A percentile compares a stretch with the other conserved stretches of the same genome.
These are phyloP conservation scores for Saccharomycopsis fermentans DNA, from an alignment of 805 yeast genomes.

Conservation along the genomic window DNA sequence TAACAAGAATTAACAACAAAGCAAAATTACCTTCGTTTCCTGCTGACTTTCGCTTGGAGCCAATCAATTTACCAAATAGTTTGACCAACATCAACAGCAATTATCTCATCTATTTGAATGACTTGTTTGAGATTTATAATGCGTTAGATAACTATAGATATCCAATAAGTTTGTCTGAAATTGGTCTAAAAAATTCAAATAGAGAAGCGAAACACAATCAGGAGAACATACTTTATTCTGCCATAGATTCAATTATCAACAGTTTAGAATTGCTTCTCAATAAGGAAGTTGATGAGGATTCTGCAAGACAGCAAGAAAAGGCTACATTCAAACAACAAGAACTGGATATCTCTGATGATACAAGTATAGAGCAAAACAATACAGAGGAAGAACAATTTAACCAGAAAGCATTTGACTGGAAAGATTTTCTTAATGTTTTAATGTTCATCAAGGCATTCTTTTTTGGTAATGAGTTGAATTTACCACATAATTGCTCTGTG, in stretches of 20 bases:
- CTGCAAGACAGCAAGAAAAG: not conserved
- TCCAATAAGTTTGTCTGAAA: slow-evolving; percentile 14
- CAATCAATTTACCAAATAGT: slow-evolving; percentile 13
- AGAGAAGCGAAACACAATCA: slow-evolving; percentile 11
- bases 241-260: slow-evolving; percentile 14
- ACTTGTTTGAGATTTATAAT: slow-evolving; percentile 13
- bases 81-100: slow-evolving; percentile 4
- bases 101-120: slow-evolving; percentile 10
- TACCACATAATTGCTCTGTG: slow-evolving; percentile 36
- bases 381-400: not conserved
- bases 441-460: slow-evolving; percentile 48
- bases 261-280: slow-evolving; percentile 18
- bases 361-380: not conserved
- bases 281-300: slow-evolving; percentile 11
- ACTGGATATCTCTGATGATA: not conserved
- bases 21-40: slow-evolving; percentile 1
- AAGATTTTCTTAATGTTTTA: slow-evolving; percentile 41
- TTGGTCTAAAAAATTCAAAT: slow-evolving; percentile 14
- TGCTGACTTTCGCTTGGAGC: not conserved
- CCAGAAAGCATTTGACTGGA: slow-evolving; percentile 28
- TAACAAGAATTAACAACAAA: not conserved
- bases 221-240: slow-evolving; percentile 7
- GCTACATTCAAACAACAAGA: not conserved
- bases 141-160: slow-evolving; percentile 15
- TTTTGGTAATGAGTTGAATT: slow-evolving; percentile 33